Base-by-base conservation (phyloP, 371 early-diverging fungal genomes). In the Lichtheimia ornata region DNA sequence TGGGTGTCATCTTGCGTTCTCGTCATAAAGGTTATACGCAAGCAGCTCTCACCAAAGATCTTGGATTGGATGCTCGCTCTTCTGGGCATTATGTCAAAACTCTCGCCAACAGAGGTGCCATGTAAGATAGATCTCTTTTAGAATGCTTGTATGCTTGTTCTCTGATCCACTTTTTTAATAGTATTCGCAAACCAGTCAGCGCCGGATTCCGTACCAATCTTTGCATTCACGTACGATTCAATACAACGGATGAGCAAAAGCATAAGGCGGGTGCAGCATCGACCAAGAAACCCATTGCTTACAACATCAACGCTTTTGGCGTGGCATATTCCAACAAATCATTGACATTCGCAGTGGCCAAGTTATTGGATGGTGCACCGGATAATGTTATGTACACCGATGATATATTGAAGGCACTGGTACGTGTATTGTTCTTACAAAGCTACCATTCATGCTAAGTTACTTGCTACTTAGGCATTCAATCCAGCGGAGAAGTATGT, bases 41-140 rank as follows among this genome's bases (percentile, higher is more conserved):
- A 59, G 69, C 69, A 15, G 54, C 50, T 7, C 35, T 79, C 3
- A 75, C 79, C 1, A 71, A 64, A 41, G 5, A 53, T 0, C 56
- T 65, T 4, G 58, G 53, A 6, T n/a, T 73, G 13, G 79, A 79
- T 50, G 25, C 64, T 56, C 65, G 79, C 17, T 75, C 79, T 2
- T 65, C 79, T n/a, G 79, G 79, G 2, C 76, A 75, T 54, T 75
- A 75, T 59, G 67, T 64, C 4, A 75, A 75, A 56, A 44, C 63
- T 4, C 24, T 79, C 41, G 76, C 73, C 24, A 63, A 73, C n/a
- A 65, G 62, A 22, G 74, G 76, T 1, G 64, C 70, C 9, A 79
- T 79, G 70, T 66, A 69, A 20, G 67, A 12, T 47, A 13, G 1
- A 44, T 20, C 11, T 27, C 42, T 41, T 58, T 1, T 51, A 45